Evolutionary conservation across 1,284 basidiomycete genomes (phyloP).

Genomic region (Clitocybe nebularis): DNA sequence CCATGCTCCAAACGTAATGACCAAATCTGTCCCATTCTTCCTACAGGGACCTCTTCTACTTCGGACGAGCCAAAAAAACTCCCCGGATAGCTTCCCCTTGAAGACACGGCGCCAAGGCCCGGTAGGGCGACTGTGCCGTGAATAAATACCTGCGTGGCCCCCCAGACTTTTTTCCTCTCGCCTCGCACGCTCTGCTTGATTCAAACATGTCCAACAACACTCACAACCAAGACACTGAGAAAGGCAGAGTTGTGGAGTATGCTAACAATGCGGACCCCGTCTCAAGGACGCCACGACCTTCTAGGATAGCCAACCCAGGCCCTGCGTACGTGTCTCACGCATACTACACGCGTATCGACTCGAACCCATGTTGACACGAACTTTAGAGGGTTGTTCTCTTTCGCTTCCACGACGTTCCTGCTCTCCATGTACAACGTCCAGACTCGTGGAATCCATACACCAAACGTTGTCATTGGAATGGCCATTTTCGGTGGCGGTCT

Average conservation of each 20-base stretch:
- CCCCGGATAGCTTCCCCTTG: not conserved
- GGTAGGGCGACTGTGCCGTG: not conserved
- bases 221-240: not conserved
- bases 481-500: slow-evolving; percentile 73
- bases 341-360: not conserved
- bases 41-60: too few relatives aligned
- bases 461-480: slow-evolving; percentile 76
- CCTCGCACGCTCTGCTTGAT: not conserved
- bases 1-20: too few relatives aligned
- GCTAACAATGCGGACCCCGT: not conserved
- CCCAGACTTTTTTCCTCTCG: not conserved
- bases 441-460: slow-evolving; percentile 39
- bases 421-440: slow-evolving; percentile 56
- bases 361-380: not conserved
- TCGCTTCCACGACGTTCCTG: slow-evolving; percentile 62
- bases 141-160: not conserved
- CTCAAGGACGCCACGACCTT: not conserved
- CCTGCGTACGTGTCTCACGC: not conserved
- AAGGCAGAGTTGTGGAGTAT: not conserved
- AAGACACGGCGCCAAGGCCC: not conserved
- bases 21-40: too few relatives aligned
- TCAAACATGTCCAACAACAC: not conserved
- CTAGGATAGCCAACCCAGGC: not conserved
- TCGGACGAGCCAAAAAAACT: not conserved
- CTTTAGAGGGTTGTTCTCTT: slow-evolving; percentile 58